Base-by-base conservation (phyloP, 768 basidiomycete species). In the Chalciporus chontae region DNA sequence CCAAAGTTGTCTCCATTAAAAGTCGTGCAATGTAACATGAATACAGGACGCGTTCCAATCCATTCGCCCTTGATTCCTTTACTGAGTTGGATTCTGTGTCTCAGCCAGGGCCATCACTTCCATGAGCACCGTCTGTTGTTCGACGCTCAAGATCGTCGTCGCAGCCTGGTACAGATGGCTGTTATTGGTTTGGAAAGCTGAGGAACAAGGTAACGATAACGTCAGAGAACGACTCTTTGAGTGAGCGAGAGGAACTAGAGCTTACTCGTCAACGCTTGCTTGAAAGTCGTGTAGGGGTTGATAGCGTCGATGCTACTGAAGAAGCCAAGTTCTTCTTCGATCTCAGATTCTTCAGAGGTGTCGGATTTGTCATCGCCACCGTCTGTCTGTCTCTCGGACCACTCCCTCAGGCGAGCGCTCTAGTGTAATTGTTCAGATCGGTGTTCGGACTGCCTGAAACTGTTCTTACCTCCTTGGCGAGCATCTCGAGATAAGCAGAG, bases 301-400 rank as follows among this genome's bases (percentile, higher is more conserved):
- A 91, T 82, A 47, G 69, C 77, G 54, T 94, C 93, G 36, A 94
- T 75, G 41, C 90, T 81, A 59, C 88, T 92, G 65, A 92, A 81
- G 67, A 86, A 92, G 6, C 88, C 85, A 8, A 94, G 77, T 64
- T 94, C 92, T 61, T 94, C 90, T 43, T 83, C 80, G 46, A 91
- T 83, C 1, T 76, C 79, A 14, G 78, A 84, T 31, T 78, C 83
- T 9, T 76, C 78, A 4, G 71, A 73, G 0, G 70, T 74, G 0
- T 74, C 73, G 0, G 74, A 69, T 4, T 45, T 58, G 1, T 71
- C 72, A 8, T 66, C 74, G 1, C 63, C 52, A 27, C 29, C 40
- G 0, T 43, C 57, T 5, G 43, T 41, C 31, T 53, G 53, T 55
- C 76, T 76, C 47, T 81, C 77, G 8, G 78, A 75, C 52, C 79